Evolutionary conservation across 1,284 basidiomycete species (phyloP).

Genomic region (Ceratobasidium sp.): DNA sequence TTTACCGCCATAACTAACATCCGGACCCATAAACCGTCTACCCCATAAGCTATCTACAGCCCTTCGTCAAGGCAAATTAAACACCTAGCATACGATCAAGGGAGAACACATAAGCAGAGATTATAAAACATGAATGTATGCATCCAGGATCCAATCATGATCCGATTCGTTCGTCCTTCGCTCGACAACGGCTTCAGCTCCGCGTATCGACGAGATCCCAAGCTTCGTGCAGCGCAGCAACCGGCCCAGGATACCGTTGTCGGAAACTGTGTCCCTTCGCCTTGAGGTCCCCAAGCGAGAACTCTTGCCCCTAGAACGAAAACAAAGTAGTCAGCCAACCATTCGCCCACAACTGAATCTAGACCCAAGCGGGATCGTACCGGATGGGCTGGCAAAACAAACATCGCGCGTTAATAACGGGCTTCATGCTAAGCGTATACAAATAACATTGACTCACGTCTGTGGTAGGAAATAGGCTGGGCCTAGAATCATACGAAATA

Average conservation of each 20-base stretch:
- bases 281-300: slow-evolving; percentile 37
- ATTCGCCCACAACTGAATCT: not conserved
- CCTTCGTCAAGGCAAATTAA: no score
- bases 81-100: no score
- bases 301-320: slow-evolving; percentile 26
- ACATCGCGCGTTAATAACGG: no score
- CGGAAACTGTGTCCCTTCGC: slow-evolving; percentile 33
- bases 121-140: no score
- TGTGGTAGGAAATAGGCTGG: slow-evolving; percentile 29
- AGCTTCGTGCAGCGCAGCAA: slow-evolving; percentile 29
- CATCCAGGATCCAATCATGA: no score
- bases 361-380: not conserved
- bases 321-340: not conserved
- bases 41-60: no score
- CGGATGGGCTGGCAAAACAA: slow-evolving; percentile 3
- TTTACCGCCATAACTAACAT: no score
- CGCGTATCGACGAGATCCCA: slow-evolving; percentile 22
- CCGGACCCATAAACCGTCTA: no score
- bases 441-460: slow-evolving; percentile 13
- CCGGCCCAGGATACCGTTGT: slow-evolving; percentile 19
- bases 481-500: not conserved
- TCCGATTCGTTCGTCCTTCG: no score
- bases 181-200: not conserved
- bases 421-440: no score
- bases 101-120: no score